These are phyloP conservation scores for Scopulariopsis brevicaulis DNA, from an alignment of 2,329 filamentous ascomycete genomes.

Conservation along the genomic window DNA sequence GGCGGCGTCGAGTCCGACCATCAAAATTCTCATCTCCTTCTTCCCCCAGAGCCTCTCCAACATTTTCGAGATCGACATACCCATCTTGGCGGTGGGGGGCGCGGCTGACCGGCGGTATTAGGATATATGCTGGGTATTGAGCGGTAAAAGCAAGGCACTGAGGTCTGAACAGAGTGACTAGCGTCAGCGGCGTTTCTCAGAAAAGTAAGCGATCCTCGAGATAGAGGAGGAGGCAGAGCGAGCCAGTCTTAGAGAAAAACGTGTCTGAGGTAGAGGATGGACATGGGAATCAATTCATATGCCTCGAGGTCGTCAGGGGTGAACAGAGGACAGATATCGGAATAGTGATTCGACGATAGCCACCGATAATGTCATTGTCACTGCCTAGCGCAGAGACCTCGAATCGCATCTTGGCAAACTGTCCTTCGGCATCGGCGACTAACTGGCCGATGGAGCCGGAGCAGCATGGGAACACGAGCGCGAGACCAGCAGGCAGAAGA, in stretches of 20 bases:
- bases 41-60: constrained; percentile 96
- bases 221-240: background rate
- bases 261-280: background rate
- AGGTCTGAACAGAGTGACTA: background rate
- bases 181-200: background rate
- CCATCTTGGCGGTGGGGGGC: constrained; percentile 47
- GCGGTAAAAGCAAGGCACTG: background rate
- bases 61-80: constrained; percentile 94
- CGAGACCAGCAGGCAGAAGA: constrained; percentile 4
- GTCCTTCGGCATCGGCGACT: background rate
- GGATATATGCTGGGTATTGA: background rate
- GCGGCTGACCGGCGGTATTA: background rate
- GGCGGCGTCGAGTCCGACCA: constrained; percentile 98
- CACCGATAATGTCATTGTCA: background rate
- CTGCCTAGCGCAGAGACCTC: background rate
- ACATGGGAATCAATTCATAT: background rate
- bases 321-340: constrained; percentile 2
- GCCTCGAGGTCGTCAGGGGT: background rate
- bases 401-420: background rate
- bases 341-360: background rate
- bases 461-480: background rate
- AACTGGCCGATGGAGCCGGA: background rate
- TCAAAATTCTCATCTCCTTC: constrained; percentile 99
- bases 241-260: background rate
- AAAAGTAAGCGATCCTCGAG: background rate